phyloP scores from a whole-genome alignment of 148 eudicot species.

The Talinum fruticosum region DNA sequence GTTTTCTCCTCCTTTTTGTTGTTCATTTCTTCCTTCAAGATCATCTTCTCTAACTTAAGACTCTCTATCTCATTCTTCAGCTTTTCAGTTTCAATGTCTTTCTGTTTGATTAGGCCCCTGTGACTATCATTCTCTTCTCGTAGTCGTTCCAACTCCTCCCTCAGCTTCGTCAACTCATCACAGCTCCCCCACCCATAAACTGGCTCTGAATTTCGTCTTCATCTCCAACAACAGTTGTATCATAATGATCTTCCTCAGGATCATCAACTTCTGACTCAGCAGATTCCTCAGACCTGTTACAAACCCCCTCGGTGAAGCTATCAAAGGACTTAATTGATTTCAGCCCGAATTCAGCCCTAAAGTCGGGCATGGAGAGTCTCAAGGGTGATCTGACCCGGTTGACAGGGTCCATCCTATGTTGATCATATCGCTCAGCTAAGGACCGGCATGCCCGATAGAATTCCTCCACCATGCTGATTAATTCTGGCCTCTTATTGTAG shows the following conservation, averaged over 20 bases:
- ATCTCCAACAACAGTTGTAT: conserved; percentile 9
- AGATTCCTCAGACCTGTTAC: conserved; percentile 32
- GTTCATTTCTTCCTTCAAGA: conserved; percentile 3
- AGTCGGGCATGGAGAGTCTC: conserved; percentile 38
- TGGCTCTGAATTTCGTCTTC: conserved; percentile 17
- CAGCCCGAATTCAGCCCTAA: conserved; percentile 31
- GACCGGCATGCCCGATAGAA: conserved; percentile 77
- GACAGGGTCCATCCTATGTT: conserved; percentile 44
- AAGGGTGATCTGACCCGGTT: conserved; percentile 46
- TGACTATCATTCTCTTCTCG: conserved; percentile 52
- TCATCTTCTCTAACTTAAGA: conserved; percentile 7
- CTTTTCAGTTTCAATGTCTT: conserved; percentile 18
- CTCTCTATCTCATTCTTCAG: conserved; percentile 15
- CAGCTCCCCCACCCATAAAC: conserved; percentile 7
- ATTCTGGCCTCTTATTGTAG: conserved; percentile 83
- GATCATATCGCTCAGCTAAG: conserved; percentile 76
- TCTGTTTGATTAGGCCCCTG: conserved; percentile 16
- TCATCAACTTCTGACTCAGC: conserved; percentile 73
- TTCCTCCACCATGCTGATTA: conserved; percentile 69
- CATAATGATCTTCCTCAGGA: conserved; percentile 48
- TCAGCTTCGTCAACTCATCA: conserved; percentile 46
- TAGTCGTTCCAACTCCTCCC: conserved; percentile 54
- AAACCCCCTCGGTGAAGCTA: too few species aligned
- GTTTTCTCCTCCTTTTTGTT: conserved; percentile 13
- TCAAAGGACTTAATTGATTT: conserved; percentile 35